Conservation (phyloP, 2,329 filamentous ascomycete species). For the Sporothrix mexicana region DNA sequence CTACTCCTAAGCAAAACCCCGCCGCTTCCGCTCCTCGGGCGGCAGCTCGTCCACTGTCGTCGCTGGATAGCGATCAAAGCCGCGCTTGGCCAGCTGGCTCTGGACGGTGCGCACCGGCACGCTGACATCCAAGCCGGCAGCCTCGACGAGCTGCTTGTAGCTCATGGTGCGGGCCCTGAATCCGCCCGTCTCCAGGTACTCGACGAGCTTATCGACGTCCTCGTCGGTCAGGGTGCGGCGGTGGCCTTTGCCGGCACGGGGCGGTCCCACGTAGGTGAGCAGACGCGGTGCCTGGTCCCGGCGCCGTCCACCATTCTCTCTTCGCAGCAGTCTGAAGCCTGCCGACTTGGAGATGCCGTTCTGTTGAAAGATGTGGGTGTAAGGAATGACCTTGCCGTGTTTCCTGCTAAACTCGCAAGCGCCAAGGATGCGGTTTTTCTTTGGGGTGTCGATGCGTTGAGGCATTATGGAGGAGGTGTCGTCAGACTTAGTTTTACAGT, state of each 20-base stretch:
- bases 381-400: background rate
- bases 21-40: too few relatives aligned
- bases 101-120: background rate
- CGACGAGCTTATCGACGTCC: background rate
- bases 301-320: background rate
- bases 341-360: background rate
- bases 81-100: background rate
- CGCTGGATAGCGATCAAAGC: background rate
- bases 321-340: background rate
- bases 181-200: background rate
- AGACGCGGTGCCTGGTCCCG: too few relatives aligned
- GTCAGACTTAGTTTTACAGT: background rate
- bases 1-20: too few relatives aligned
- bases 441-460: background rate
- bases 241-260: too few relatives aligned
- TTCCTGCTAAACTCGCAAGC: background rate
- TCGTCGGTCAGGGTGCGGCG: background rate
- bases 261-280: too few relatives aligned
- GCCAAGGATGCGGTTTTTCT: background rate
- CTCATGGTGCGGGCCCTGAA: background rate
- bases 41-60: background rate
- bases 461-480: background rate
- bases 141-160: background rate
- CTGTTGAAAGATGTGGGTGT: background rate
- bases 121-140: background rate